These are phyloP conservation scores for Albugo laibachii DNA, from an alignment of 352 stramenopile species.

Conservation along the genomic window DNA sequence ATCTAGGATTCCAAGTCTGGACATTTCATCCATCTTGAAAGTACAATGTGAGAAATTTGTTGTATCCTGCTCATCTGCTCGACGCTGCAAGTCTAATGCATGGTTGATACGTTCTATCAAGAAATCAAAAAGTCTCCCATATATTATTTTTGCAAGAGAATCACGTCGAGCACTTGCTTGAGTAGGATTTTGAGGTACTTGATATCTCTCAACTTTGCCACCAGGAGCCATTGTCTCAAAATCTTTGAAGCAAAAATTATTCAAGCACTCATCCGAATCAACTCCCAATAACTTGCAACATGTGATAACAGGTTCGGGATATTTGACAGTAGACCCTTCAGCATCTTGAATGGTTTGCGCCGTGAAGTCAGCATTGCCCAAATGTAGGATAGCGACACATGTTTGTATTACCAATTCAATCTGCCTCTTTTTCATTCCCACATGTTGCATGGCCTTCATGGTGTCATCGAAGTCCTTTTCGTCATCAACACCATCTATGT, in stretches of 20 bases:
- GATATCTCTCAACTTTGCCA: constrained; percentile 66
- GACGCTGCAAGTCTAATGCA: constrained; percentile 66
- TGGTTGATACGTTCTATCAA: constrained; percentile 86
- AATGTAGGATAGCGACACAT: constrained; percentile 50
- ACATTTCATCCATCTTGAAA: constrained; percentile 49
- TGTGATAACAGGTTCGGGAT: constrained; percentile 31
- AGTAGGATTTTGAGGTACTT: constrained; percentile 66
- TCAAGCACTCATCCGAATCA: constrained; percentile 29
- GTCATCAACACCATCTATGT: constrained; percentile 83
- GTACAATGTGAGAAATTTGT: constrained; percentile 32
- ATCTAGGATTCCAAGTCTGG: constrained; percentile 85
- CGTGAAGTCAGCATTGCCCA: constrained; percentile 62
- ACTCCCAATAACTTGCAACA: constrained; percentile 51
- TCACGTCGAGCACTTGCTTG: constrained; percentile 86
- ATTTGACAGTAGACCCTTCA: constrained; percentile 33
- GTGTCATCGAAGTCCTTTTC: constrained; percentile 77
- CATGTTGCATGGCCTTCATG: constrained; percentile 73
- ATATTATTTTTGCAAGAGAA: constrained; percentile 92
- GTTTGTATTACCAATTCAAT: constrained; percentile 78
- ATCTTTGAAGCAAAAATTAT: constrained; percentile 67
- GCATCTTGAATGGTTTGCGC: constrained; percentile 37
- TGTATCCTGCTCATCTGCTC: constrained; percentile 25
- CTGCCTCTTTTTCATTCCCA: constrained; percentile 77
- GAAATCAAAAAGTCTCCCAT: constrained; percentile 93
- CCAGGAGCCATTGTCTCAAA: constrained; percentile 76